These are phyloP conservation scores for Naganishia friedmannii DNA, from an alignment of 768 basidiomycete species.

Conservation along the genomic window DNA sequence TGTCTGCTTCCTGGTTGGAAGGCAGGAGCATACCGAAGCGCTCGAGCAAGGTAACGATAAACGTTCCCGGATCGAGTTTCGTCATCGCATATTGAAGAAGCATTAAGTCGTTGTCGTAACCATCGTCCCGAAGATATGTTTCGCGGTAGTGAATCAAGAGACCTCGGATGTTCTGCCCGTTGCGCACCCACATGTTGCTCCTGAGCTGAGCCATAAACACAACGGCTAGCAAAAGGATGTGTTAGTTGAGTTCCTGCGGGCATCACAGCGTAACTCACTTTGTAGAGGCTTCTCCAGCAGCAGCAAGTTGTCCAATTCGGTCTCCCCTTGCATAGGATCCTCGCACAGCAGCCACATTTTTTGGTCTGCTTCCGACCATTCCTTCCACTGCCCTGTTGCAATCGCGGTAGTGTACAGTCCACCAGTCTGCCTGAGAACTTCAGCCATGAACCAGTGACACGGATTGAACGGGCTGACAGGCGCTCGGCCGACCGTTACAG, in stretches of 20 bases:
- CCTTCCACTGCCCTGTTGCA: not conserved
- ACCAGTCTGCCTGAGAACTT: constrained; percentile 13
- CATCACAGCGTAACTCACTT: constrained; percentile 58
- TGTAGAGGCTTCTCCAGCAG: constrained; percentile 84
- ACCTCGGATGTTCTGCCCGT: constrained; percentile 90
- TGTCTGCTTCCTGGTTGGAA: constrained; percentile 67
- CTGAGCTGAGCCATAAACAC: constrained; percentile 92
- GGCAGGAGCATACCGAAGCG: constrained; percentile 63
- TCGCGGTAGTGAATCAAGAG: constrained; percentile 95
- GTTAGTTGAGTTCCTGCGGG: not conserved
- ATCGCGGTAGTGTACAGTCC: not conserved
- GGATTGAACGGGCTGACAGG: constrained; percentile 27
- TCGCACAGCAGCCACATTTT: constrained; percentile 62
- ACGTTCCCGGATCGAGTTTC: constrained; percentile 68
- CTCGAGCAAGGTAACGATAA: constrained; percentile 82
- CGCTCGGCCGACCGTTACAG: constrained; percentile 11
- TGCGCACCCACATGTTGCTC: constrained; percentile 93
- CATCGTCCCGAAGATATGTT: constrained; percentile 88
- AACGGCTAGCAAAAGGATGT: constrained; percentile 58
- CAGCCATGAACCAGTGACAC: constrained; percentile 29
- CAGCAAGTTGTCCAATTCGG: constrained; percentile 64
- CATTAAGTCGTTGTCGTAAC: constrained; percentile 93
- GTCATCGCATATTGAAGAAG: constrained; percentile 81
- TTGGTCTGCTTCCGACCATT: not conserved
- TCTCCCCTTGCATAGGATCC: constrained; percentile 53